Base-by-base conservation (phyloP, 2,329 filamentous ascomycete genomes). In the Hirsutella minnesotensis region DNA sequence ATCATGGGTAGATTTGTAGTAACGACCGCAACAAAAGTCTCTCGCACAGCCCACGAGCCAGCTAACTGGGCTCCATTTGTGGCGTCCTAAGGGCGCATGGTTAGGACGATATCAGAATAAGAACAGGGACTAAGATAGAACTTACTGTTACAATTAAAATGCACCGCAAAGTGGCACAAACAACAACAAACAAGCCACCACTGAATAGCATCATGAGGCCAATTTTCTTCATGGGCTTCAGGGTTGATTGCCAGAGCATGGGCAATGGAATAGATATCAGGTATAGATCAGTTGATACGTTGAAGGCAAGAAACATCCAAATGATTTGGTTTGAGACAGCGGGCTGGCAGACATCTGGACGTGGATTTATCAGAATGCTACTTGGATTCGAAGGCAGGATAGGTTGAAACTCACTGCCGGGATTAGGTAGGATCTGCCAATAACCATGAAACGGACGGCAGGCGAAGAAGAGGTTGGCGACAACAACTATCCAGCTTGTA, bases 351-450 rank as follows among this genome's bases (percentile, higher is more conserved):
- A 55, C 52, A 43, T 68, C 66, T 67, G 47, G 38, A 42, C 39
- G 44, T 29, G 45, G 43, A 35, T 1, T 18, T 18, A 19, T 31
- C n/a, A 31, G 30, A 2, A 31, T 13, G 30, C 13, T 15, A 3
- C 12, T 31, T 31, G 5, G 13, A 12, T 12, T 4, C 30, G 5
- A 31, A 5, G 3, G 21, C 20, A 12, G 9, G 21, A 21, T 20
- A 19, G 10, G 29, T 5, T 3, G 35, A 38, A 27, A 64, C 68
- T 52, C 51, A 72, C 69, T 67, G 10, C 75, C 73, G 1, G 75
- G 75, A 24, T 79, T 56, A 0, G 76, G 76, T 41, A 68, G 60
- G 39, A 80, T 76, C 53, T 79, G 73, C 74, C 75, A 80, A 51
- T 74, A 72, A 33, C 65, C 66, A 21, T 60, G 48, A 42, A 79